A percentile compares a stretch with the other conserved stretches of the same genome.
Evolutionary conservation across 371 early-diverging fungal species (phyloP).

Genomic region (Mortierella sp.): DNA sequence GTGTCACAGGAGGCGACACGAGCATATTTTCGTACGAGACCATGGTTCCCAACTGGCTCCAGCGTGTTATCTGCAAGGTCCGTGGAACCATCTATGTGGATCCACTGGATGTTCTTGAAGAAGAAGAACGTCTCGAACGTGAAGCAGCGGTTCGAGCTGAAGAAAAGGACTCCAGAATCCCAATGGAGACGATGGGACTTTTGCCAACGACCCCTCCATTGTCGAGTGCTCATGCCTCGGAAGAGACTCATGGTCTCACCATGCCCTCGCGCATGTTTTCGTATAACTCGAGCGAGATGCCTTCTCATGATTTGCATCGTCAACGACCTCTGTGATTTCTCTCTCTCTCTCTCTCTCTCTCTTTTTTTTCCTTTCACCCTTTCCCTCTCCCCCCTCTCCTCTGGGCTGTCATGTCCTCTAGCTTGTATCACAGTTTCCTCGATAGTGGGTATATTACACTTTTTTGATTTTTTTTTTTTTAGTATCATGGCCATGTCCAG

Average conservation of each 20-base stretch:
- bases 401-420: neutral
- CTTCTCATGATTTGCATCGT: no score
- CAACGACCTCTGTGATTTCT: neutral
- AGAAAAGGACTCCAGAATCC: conserved; percentile 13
- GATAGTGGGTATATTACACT: neutral
- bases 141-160: conserved; percentile 21
- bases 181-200: conserved; percentile 7
- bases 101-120: conserved; percentile 24
- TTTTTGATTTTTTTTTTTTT: conserved; percentile 9
- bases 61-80: conserved; percentile 22
- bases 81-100: conserved; percentile 21
- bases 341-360: neutral
- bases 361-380: neutral
- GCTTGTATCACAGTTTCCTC: neutral
- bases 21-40: conserved; percentile 18
- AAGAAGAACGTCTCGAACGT: conserved; percentile 36
- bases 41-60: conserved; percentile 35
- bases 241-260: no score
- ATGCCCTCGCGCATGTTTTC: no score
- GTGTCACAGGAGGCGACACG: conserved; percentile 2
- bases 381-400: neutral
- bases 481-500: no score
- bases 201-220: no score
- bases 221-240: no score
- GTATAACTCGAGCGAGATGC: no score